Evolutionary conservation across 2,329 filamentous ascomycete species (phyloP), one percentile per base, ranked within the genome.

Genomic region (Botryotinia convoluta): DNA sequence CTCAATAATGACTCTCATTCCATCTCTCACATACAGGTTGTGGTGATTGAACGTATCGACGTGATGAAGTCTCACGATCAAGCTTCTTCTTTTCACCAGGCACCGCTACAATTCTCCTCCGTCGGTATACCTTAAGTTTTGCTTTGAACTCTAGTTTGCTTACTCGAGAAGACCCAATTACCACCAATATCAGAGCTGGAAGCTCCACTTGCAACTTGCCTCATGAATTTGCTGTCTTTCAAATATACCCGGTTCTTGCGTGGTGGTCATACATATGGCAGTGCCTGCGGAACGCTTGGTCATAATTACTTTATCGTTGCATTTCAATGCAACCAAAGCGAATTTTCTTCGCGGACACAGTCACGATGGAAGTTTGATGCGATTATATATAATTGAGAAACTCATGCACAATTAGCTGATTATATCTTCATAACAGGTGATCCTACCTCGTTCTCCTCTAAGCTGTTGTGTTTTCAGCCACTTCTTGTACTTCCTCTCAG

Each of bases 201-300:
- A 26, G 1, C 1, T 6, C 18, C 14, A 1, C 18, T 32, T 22
- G 10, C 5, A 7, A 35, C 3, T 1, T 12, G 18, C 4, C 16
- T 14, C 62, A 45, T 44, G 18, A 45, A 14, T 7, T 45, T 45
- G 18, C 9, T 4, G 29, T 14, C 37, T 61, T 37, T 14, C 5
- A 42, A 64, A 45, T 12, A 12, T 32, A 29, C 4, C 12, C 10
- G n/a, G 20, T 44, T 45, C 4, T 32, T 22, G 8, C n/a, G 18
- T 45, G 8, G 39, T 10, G 18, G 8, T 3, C 4, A 42, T 12
- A 18, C 39, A 44, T 1, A 5, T 12, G 22, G 3, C 20, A 14
- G 10, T 5, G 48, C 48, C 2, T 14, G 26, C 26, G 26, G 26
- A n/a, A 51, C 1, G 12, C 26, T 12, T 48, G 9, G 9, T 48